A percentile compares a stretch with the other conserved stretches of the same genome.
Conservation (phyloP, 768 basidiomycete genomes). For the Termitomyces sp. region DNA sequence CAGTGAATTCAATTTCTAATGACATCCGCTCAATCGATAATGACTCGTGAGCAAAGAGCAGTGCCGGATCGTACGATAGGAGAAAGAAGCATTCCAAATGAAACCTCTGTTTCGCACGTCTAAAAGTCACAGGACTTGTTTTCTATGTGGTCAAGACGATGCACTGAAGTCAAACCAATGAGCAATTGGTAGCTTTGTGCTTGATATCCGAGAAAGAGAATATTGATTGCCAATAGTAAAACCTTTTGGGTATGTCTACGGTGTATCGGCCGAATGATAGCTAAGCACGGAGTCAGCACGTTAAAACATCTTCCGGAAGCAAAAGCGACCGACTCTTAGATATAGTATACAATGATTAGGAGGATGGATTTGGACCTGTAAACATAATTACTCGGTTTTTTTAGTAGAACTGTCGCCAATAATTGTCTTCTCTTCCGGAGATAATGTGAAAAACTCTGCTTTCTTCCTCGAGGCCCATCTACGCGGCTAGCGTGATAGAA, state of each 20-base stretch:
- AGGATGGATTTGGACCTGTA: neutral
- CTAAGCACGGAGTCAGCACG: neutral
- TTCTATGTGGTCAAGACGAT: neutral
- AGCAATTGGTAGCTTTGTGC: neutral
- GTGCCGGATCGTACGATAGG: neutral
- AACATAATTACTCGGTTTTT: neutral
- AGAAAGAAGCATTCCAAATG: slow-evolving; percentile 9
- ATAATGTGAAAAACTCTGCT: slow-evolving; percentile 51
- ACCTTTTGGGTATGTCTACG: neutral
- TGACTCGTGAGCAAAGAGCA: neutral
- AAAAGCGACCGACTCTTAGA: neutral
- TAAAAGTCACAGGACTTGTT: slow-evolving; percentile 5
- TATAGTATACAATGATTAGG: neutral
- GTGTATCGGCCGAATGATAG: neutral
- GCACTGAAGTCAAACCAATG: neutral
- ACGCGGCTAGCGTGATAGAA: slow-evolving; percentile 35
- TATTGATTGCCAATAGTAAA: neutral
- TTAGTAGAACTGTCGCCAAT: slow-evolving; percentile 9
- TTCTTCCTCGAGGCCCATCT: slow-evolving; percentile 50
- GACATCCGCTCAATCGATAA: slow-evolving; percentile 2
- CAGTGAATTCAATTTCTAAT: neutral
- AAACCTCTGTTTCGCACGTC: slow-evolving; percentile 16
- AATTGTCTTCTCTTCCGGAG: slow-evolving; percentile 50
- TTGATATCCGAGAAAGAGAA: neutral
- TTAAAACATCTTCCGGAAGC: neutral